Base-by-base conservation (phyloP, 345 rosid genomes). In the Angophora floribunda region DNA sequence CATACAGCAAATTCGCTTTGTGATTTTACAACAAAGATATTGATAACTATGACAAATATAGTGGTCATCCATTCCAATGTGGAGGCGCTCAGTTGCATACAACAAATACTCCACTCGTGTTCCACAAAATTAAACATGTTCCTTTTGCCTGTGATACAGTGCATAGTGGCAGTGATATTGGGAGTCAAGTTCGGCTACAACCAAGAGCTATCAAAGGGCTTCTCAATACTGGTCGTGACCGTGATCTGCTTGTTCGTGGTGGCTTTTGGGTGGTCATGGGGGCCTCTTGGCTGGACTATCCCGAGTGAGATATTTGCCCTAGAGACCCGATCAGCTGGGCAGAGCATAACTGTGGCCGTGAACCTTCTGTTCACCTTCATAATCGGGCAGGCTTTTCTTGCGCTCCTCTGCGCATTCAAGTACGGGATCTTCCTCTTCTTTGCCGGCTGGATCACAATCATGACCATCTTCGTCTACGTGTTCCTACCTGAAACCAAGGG, bases 231-330 rank as follows among this genome's bases (percentile, higher is more conserved):
- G 57, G 96, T 98, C n/a, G 99, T 98, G 55, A 87, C 89, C 6
- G 93, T 97, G 90, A 89, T 96, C 8, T 97, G 99, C 90, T 93
- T 96, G 13, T 98, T 98, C 89, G 99, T 97, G 9, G n/a, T 94
- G 15, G 99, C 98, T 3, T 98, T 98, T 17, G 99, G 98, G 86
- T 98, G 97, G 97, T 98, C 99, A 30, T 98, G 99, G 99, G 99
- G 99, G 36, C 98, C 98, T 3, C 92, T 98, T 2, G 99, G 99
- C 1, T 98, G 99, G 98, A 97, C 99, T 1, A 92, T 98, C 63
- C 99, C 99, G 4, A 97, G 99, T 47, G 99, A 98, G 89, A 94
- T 98, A 90, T 98, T 98, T 82, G 96, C 99, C 6, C 52, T 96
- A 57, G 99, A 98, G 90, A 98, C 92, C 3, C 92, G 99, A 53